phyloP scores from a whole-genome alignment of 2,329 filamentous ascomycete genomes.

The Plectosphaerella sp. region DNA sequence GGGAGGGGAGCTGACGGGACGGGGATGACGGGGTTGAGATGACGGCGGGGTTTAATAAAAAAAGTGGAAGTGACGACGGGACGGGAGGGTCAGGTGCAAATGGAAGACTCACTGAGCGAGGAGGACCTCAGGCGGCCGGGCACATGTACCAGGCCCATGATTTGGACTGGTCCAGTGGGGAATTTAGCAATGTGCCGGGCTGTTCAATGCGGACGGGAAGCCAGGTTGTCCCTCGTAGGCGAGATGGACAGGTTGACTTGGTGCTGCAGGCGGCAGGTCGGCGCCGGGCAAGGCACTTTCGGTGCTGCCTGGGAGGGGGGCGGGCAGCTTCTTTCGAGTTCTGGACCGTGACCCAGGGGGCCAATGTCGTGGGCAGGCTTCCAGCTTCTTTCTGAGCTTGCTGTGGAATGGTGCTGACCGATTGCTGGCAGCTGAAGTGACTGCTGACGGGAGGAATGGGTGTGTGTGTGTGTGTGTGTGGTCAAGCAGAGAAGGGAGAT shows the following conservation, averaged over 20 bases:
- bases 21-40: no score
- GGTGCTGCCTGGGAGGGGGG: background rate
- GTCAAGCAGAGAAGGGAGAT: background rate
- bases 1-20: background rate
- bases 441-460: background rate
- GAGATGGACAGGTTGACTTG: background rate
- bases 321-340: background rate
- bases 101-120: constrained; percentile 2
- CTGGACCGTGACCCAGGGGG: background rate
- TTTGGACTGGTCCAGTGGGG: constrained; percentile 9
- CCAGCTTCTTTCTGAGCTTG: background rate
- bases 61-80: constrained; percentile 1
- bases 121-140: constrained; percentile 7
- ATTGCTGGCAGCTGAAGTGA: background rate
- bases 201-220: no score
- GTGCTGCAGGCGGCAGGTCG: background rate
- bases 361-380: background rate
- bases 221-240: background rate
- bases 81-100: background rate
- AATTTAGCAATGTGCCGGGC: background rate
- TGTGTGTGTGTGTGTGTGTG: background rate
- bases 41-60: background rate
- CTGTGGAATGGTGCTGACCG: background rate
- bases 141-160: constrained; percentile 16
- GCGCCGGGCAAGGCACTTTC: background rate